Conservation (phyloP, 2,329 filamentous ascomycete species). For the Aphanoascus verrucosus region DNA sequence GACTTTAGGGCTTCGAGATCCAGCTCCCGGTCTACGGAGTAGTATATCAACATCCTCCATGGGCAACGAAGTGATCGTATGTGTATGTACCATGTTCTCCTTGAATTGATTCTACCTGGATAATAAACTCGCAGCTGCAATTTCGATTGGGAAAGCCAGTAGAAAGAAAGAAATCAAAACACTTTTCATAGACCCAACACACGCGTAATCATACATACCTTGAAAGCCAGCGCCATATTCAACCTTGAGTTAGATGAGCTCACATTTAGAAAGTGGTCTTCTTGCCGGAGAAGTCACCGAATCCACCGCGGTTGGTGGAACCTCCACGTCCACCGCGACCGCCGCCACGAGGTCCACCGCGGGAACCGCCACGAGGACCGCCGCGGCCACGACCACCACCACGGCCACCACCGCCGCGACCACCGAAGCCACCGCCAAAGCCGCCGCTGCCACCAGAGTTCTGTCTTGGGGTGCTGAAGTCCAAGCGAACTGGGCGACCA, state of each 20-base stretch:
- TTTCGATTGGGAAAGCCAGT: background rate
- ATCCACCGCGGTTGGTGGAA: conserved; percentile 42
- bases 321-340: conserved; percentile 39
- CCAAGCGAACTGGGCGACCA: conserved; percentile 67
- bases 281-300: conserved; percentile 63
- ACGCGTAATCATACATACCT: conserved; percentile 13
- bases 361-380: conserved; percentile 34
- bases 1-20: conserved; percentile 3
- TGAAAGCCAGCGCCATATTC: background rate
- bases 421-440: conserved; percentile 36
- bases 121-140: background rate
- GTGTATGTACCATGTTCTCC: background rate
- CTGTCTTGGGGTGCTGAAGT: conserved; percentile 62
- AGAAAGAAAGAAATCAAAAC: background rate
- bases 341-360: conserved; percentile 43
- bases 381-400: conserved; percentile 45
- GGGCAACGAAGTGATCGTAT: background rate
- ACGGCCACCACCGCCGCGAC: conserved; percentile 40
- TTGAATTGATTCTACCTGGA: background rate
- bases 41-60: background rate
- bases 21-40: background rate
- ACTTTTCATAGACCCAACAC: conserved; percentile 1
- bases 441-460: conserved; percentile 42
- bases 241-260: background rate
- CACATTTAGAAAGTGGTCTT: conserved; percentile 58